Evolutionary conservation across 202 grass and related monocot genomes (phyloP).

Genomic region (Bolboschoenoplectus hybrid): DNA sequence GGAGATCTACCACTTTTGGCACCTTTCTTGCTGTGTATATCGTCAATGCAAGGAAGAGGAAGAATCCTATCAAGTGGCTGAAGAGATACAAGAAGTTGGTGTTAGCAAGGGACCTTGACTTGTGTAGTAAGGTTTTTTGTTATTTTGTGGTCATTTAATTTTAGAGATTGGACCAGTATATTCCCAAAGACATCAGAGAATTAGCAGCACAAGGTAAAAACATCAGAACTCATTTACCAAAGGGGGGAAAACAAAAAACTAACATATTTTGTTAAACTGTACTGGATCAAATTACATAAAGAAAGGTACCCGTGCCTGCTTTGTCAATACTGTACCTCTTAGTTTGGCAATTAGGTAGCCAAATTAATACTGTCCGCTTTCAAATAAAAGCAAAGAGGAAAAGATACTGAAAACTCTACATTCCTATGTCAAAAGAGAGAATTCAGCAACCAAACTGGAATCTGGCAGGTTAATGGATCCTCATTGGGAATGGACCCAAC

Average conservation of each 20-base stretch:
- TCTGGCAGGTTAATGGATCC: background rate
- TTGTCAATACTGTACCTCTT: background rate
- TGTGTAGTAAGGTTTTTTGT: background rate
- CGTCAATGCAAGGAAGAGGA: conserved; percentile 92
- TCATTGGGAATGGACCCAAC: background rate
- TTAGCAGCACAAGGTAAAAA: background rate
- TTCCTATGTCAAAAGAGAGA: background rate
- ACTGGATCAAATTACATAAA: background rate
- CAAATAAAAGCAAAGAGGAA: background rate
- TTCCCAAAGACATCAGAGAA: background rate
- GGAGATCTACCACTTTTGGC: conserved; percentile 68
- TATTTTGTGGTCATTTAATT: background rate
- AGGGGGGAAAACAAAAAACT: background rate
- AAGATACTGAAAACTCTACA: background rate
- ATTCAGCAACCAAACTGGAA: background rate
- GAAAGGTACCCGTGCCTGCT: background rate
- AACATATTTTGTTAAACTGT: background rate
- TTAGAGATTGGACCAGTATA: background rate
- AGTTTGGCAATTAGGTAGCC: background rate
- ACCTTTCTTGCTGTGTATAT: conserved; percentile 86
- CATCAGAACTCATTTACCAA: background rate
- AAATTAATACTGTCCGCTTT: background rate
- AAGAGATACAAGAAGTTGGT: conserved; percentile 34
- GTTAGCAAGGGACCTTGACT: background rate
- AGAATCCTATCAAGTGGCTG: conserved; percentile 98